phyloP scores from a whole-genome alignment of 129 eudicot species.

The Flaveria robusta region DNA sequence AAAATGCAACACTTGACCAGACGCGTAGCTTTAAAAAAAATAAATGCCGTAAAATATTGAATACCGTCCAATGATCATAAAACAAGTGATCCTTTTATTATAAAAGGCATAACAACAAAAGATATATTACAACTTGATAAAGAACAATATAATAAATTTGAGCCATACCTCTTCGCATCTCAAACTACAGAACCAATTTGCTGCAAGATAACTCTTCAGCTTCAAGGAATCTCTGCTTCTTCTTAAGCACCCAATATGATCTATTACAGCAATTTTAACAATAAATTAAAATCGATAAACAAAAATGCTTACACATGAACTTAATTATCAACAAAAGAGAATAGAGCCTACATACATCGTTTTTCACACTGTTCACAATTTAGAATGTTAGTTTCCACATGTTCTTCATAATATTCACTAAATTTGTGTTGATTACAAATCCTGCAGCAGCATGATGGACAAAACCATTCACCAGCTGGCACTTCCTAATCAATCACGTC shows the following conservation, averaged over 20 bases:
- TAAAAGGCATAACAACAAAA: neutral
- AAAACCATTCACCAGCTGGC: conserved; percentile 94
- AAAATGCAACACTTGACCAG: too few relatives aligned
- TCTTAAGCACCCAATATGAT: conserved; percentile 70
- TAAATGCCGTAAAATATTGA: neutral
- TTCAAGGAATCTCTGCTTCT: conserved; percentile 40
- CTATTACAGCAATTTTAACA: conserved; percentile 40
- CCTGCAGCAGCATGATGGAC: conserved; percentile 90
- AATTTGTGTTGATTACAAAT: conserved; percentile 57
- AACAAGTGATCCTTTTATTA: neutral
- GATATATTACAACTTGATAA: neutral
- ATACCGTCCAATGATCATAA: neutral
- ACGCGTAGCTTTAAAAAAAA: neutral
- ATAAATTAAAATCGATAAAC: conserved; percentile 14
- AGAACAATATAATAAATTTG: neutral
- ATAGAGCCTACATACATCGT: conserved; percentile 55
- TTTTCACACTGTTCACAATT: conserved; percentile 75
- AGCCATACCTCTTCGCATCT: conserved; percentile 72
- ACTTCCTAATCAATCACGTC: conserved; percentile 45
- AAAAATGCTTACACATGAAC: neutral
- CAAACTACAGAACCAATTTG: conserved; percentile 68
- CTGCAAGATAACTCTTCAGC: conserved; percentile 32
- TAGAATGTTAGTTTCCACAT: conserved; percentile 32
- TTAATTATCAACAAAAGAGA: conserved; percentile 7
- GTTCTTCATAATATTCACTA: conserved; percentile 28